Conservation (phyloP, 495 filamentous ascomycete genomes). For the Podospora tetraspora region DNA sequence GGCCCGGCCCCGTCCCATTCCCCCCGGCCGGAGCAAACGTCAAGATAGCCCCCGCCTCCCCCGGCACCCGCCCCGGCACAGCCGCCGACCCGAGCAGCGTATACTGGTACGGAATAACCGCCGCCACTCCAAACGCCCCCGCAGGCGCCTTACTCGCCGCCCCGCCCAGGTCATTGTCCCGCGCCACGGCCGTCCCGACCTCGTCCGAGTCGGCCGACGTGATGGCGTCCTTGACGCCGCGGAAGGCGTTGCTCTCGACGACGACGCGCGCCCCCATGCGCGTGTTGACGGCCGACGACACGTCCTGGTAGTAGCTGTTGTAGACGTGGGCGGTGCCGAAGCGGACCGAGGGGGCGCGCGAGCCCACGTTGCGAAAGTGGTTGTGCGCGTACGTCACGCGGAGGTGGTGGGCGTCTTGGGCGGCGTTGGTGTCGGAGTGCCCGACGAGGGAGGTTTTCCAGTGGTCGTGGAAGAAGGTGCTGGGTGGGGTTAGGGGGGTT, state of each 20-base stretch:
- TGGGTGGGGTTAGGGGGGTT: neutral
- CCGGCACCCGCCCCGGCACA: conserved; percentile 42
- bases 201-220: conserved; percentile 53
- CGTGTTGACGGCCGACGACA: conserved; percentile 58
- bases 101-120: conserved; percentile 48
- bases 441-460: conserved; percentile 61
- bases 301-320: conserved; percentile 41
- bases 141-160: conserved; percentile 40
- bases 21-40: conserved; percentile 27
- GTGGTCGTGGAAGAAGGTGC: conserved; percentile 56
- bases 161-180: conserved; percentile 53
- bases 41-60: conserved; percentile 52
- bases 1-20: neutral
- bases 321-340: conserved; percentile 56
- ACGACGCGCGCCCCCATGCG: conserved; percentile 60
- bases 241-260: conserved; percentile 57
- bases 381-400: conserved; percentile 59
- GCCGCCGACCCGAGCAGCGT: conserved; percentile 38
- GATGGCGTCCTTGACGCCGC: conserved; percentile 40
- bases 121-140: conserved; percentile 41
- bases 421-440: conserved; percentile 50
- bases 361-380: conserved; percentile 57
- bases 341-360: conserved; percentile 54
- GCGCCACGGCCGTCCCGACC: conserved; percentile 41
- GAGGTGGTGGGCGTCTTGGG: conserved; percentile 49